phyloP scores from a whole-genome alignment of 768 basidiomycete species.

The Xerocomus potaroensis region DNA sequence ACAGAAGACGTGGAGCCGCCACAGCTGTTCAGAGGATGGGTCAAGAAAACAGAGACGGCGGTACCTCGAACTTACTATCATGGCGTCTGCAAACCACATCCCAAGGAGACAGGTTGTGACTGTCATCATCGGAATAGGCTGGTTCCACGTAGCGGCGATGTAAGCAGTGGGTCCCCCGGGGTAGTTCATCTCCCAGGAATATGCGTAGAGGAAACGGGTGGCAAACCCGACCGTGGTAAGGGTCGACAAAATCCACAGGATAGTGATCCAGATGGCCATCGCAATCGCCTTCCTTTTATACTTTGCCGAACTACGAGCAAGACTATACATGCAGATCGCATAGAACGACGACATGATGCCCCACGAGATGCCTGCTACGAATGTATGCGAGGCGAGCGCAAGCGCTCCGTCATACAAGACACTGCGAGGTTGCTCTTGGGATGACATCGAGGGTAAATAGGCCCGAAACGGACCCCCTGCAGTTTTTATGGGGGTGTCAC shows the following conservation, averaged over 20 bases:
- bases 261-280: background rate
- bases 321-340: background rate
- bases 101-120: background rate
- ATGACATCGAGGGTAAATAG: background rate
- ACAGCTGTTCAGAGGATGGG: background rate
- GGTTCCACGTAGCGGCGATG: background rate
- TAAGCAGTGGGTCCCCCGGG: background rate
- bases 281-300: background rate
- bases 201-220: background rate
- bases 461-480: too few species aligned
- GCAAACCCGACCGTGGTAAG: background rate
- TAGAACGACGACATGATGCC: constrained; percentile 1
- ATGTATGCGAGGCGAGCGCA: background rate
- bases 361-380: background rate
- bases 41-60: background rate
- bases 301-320: background rate
- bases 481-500: too few species aligned
- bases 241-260: background rate
- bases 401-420: background rate
- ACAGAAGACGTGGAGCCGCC: background rate
- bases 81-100: background rate
- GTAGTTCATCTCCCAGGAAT: constrained; percentile 3
- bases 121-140: background rate
- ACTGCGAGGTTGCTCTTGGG: background rate
- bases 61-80: background rate